Base-by-base conservation (phyloP, 768 basidiomycete genomes). In the Russula brevipes region DNA sequence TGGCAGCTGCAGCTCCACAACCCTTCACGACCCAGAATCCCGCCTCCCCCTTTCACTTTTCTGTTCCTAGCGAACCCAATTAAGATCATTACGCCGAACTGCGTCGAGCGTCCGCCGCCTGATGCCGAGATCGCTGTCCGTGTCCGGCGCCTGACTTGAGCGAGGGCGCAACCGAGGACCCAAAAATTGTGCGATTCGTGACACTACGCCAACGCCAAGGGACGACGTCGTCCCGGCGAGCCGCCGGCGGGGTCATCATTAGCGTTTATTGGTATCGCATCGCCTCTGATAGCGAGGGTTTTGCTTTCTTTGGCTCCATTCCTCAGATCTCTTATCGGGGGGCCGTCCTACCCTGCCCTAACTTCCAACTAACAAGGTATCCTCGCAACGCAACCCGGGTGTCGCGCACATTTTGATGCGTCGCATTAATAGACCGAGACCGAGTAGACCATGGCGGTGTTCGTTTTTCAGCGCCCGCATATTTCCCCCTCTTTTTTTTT, bases 1-100 rank as follows among this genome's bases (percentile, higher is more conserved):
- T 45, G 19, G 57, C 42, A 35, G 44, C 47, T 35, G 45, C 57
- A 17, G 51, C 45, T 47, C 57, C 57, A 53, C 55, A 9, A 42
- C 51, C 38, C 52, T 63, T 63, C 62, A 59, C 62, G 45, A 54
- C 33, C 57, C 17, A 59, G 57, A 59, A 58, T 24, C 24, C 24
- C 24, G 24, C 24, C 24, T 24, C 57, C 57, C 62, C 57, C 38
- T 54, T 49, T 59, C 51, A 53, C 56, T 31, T 56, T 63, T 47
- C 62, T 31, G 62, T 63, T 47, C 62, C 57, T 63, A 45, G 51
- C 11, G 19, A 36, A 24, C 55, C 41, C 38, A 51, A 14, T 19
- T 19, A 6, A 24, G 52, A 2, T 12, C 1, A 38, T 24, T 58
- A 63, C 35, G 39, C 16, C 52, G 57, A 59, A 24, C 24, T 24